Evolutionary conservation across 352 stramenopile species (phyloP).

Genomic region (Phytophthora ramorum): DNA sequence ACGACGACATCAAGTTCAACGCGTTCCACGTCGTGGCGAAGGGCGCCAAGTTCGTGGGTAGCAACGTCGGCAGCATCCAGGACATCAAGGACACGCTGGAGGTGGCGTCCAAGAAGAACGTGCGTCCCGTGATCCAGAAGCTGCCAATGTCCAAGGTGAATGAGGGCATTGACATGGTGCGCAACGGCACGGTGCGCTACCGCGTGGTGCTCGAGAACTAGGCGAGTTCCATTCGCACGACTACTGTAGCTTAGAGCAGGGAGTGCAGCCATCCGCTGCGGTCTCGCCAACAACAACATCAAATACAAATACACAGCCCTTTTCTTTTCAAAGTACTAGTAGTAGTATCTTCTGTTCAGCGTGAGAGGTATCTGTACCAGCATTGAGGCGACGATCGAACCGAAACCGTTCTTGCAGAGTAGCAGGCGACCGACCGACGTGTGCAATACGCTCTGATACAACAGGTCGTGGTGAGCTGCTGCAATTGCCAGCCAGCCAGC

Average conservation of each 20-base stretch:
- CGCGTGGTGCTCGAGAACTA: constrained; percentile 60
- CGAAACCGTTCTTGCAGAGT: too few relatives aligned
- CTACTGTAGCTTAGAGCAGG: constrained; percentile 13
- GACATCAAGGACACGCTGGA: constrained; percentile 87
- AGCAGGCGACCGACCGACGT: too few relatives aligned
- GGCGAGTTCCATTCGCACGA: background rate
- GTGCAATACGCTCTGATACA: too few relatives aligned
- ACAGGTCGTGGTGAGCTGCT: too few relatives aligned
- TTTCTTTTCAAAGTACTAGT: background rate
- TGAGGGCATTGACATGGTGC: constrained; percentile 54
- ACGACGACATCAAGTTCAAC: constrained; percentile 65
- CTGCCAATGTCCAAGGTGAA: constrained; percentile 58
- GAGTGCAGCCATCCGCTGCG: background rate
- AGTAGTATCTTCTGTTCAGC: background rate
- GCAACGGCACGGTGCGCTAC: constrained; percentile 47
- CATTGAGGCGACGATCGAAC: too few relatives aligned
- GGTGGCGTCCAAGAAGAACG: constrained; percentile 69
- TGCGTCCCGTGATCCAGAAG: constrained; percentile 63
- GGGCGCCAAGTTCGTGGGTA: constrained; percentile 60
- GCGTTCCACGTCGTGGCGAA: constrained; percentile 53
- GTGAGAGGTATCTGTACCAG: too few relatives aligned
- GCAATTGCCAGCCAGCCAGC: too few relatives aligned
- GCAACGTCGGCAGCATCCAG: constrained; percentile 73
- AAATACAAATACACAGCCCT: constrained; percentile 1
- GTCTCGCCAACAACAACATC: background rate